These are phyloP conservation scores for Trichodelitschia bisporula DNA, from an alignment of 495 filamentous ascomycete species.

Conservation along the genomic window DNA sequence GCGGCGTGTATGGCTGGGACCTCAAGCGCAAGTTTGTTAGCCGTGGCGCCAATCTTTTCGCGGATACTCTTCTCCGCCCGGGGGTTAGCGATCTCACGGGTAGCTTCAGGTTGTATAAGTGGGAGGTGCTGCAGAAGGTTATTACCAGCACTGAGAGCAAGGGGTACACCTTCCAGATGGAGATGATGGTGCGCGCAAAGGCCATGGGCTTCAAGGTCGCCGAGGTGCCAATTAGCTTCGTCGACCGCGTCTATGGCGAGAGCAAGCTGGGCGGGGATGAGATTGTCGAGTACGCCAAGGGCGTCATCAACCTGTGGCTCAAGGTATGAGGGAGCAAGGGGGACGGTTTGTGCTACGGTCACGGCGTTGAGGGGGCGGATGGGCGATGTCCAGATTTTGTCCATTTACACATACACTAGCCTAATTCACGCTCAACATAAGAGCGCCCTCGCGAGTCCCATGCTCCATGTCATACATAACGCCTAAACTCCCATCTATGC, in stretches of 20 bases:
- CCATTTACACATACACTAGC: too few relatives aligned
- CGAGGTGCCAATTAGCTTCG: slow-evolving; percentile 89
- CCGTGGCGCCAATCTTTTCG: slow-evolving; percentile 81
- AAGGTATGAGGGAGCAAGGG: slow-evolving; percentile 56
- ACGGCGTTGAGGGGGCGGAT: too few relatives aligned
- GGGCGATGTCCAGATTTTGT: too few relatives aligned
- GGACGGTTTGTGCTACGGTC: too few relatives aligned
- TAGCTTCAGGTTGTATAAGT: slow-evolving; percentile 86
- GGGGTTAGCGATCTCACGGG: slow-evolving; percentile 95
- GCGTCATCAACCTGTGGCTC: slow-evolving; percentile 70
- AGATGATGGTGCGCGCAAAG: slow-evolving; percentile 85
- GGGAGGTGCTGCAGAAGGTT: slow-evolving; percentile 64
- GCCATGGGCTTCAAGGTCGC: slow-evolving; percentile 73
- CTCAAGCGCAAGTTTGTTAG: slow-evolving; percentile 84
- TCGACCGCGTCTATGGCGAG: slow-evolving; percentile 86
- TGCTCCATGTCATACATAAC: too few relatives aligned
- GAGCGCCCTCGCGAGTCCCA: too few relatives aligned
- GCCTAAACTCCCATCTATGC: too few relatives aligned
- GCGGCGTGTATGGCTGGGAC: slow-evolving; percentile 94
- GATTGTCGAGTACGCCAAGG: slow-evolving; percentile 96
- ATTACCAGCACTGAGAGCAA: slow-evolving; percentile 77
- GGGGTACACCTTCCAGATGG: slow-evolving; percentile 98
- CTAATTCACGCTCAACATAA: too few relatives aligned
- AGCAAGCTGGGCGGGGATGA: slow-evolving; percentile 85
- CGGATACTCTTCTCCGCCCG: slow-evolving; percentile 77